Evolutionary conservation across 129 eudicot species (phyloP), one percentile per base, ranked within the genome.

Genomic region (Calendula officinalis): DNA sequence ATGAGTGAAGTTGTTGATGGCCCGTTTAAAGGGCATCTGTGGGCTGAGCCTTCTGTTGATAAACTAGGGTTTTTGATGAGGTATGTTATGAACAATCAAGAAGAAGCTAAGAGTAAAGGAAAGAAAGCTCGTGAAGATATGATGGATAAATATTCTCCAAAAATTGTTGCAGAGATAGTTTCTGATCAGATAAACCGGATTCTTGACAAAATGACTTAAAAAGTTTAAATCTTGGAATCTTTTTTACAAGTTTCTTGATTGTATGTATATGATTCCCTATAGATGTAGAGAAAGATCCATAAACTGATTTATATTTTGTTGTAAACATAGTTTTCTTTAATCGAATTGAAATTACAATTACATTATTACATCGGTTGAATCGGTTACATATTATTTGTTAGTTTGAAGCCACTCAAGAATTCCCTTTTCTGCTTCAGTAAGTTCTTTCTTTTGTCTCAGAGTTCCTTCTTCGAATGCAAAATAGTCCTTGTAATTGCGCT

Each of bases 401-500:
- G 57, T 77, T 16, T 88, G 68, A 71, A 92, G 86, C 96, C 98
- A 88, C 3, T 88, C 83, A 72, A 92, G 91, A 85, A 92, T 92
- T 44, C 91, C 91, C 80, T 83, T 85, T 60, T 91, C 98, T 34
- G 98, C 49, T 77, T 92, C 98, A 6, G 91, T 67, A 16, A 92
- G 91, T 14, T 92, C 89, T 66, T 74, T 74, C 73, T 78, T 87
- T 70, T 83, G 68, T 77, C 49, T 83, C 16, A 88, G 43, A 1
- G 85, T 45, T 22, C 96, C 96, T 74, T 88, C 96, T 6, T 75
- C 66, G 42, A 76, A 79, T 14, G 80, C 87, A 36, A 91, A 91
- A 72, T 91, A 91, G 63, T 88, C 98, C 77, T 62, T 85, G 85
- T 91, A 91, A 67, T 91, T 91, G 61, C 98, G 90, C 79, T 83